Evolutionary conservation across 75 land plant species (phyloP).

Genomic region (Picea glauca): DNA sequence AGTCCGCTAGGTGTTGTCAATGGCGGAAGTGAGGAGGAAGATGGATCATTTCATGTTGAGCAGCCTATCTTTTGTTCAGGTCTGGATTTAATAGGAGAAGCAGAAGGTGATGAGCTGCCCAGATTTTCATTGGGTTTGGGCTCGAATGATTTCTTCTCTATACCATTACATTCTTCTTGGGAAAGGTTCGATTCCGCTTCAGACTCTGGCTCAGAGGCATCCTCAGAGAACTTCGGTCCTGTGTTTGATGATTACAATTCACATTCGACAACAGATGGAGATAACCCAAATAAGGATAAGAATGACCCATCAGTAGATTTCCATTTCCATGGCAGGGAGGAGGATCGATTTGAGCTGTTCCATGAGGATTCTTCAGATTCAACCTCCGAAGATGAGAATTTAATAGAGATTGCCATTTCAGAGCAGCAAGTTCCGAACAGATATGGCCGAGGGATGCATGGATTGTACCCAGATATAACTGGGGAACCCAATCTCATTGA

Average conservation of each 20-base stretch:
- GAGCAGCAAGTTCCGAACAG: neutral
- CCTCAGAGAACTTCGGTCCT: neutral
- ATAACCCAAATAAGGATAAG: neutral
- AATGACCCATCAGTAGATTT: neutral
- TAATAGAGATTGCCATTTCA: slow-evolving; percentile 5
- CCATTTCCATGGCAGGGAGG: neutral
- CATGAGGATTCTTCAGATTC: neutral
- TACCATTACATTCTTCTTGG: neutral
- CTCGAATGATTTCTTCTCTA: neutral
- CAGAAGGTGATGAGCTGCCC: neutral
- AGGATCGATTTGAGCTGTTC: neutral
- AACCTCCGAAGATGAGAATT: neutral
- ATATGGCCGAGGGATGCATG: neutral
- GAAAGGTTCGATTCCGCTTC: slow-evolving; percentile 4
- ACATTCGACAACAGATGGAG: neutral
- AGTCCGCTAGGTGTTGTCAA: too few relatives aligned
- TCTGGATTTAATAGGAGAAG: neutral
- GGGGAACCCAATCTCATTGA: slow-evolving; percentile 9
- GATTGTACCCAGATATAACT: neutral
- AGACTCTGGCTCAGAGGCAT: slow-evolving; percentile 7
- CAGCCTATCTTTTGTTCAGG: neutral
- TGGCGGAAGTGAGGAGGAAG: neutral
- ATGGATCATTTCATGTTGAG: neutral
- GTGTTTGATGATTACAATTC: slow-evolving; percentile 1
- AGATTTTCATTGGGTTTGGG: neutral